Conservation (phyloP, 768 basidiomycete genomes). For the Tubosaeta sp. region DNA sequence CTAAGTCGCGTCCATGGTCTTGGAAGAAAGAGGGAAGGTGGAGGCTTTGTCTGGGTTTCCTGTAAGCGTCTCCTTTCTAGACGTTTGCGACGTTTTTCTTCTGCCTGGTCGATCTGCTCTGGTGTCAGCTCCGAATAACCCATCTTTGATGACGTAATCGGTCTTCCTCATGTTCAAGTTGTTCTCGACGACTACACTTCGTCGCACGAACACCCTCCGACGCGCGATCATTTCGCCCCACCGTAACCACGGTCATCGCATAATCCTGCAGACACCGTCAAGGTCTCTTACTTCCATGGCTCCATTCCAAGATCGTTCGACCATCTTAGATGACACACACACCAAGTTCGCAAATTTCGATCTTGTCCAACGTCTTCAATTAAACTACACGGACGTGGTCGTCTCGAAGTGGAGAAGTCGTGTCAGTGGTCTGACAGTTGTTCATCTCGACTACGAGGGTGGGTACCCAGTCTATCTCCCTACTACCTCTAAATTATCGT, state of each 20-base stretch:
- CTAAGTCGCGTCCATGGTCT: constrained; percentile 36
- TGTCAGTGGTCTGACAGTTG: constrained; percentile 81
- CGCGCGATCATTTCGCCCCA: background rate
- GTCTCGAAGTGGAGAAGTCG: constrained; percentile 89
- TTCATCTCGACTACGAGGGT: constrained; percentile 91
- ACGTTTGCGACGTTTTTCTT: constrained; percentile 39
- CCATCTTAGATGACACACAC: constrained; percentile 11
- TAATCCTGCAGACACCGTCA: background rate
- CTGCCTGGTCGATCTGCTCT: constrained; percentile 53
- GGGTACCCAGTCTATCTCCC: constrained; percentile 15
- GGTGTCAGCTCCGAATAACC: constrained; percentile 40
- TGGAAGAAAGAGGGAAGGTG: constrained; percentile 11
- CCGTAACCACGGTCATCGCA: background rate
- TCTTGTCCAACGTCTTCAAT: constrained; percentile 67
- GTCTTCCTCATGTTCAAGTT: constrained; percentile 22
- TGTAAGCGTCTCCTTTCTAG: constrained; percentile 41
- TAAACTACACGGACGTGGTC: constrained; percentile 73
- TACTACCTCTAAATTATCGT: constrained; percentile 13
- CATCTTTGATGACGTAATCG: constrained; percentile 20
- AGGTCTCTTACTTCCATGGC: constrained; percentile 29
- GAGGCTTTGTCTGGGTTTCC: constrained; percentile 13
- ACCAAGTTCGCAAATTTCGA: constrained; percentile 75
- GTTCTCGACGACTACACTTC: constrained; percentile 21
- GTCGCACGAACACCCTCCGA: constrained; percentile 5
- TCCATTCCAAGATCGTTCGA: constrained; percentile 15